Evolutionary conservation across 2,329 filamentous ascomycete species (phyloP).

Genomic region (Colletotrichum siamense): DNA sequence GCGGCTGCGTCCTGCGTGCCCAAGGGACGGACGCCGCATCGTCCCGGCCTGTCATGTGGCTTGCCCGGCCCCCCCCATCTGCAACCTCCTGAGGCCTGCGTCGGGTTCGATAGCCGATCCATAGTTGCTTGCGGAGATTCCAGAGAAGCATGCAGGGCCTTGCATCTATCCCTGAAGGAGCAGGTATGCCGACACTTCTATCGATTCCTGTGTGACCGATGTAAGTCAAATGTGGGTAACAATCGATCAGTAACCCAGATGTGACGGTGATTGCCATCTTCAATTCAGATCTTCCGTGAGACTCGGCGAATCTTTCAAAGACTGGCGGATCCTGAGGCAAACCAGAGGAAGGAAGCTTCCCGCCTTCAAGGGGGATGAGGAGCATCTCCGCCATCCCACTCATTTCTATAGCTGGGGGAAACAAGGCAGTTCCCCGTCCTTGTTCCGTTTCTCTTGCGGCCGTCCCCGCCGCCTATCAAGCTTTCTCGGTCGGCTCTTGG

Average conservation of each 20-base stretch:
- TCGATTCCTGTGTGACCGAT: background rate
- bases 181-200: background rate
- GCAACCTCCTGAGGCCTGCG: background rate
- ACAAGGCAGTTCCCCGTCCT: background rate
- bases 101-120: background rate
- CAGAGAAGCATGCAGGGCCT: background rate
- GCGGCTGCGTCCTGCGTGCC: background rate
- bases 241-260: background rate
- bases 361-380: background rate
- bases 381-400: background rate
- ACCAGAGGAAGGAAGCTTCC: background rate
- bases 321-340: background rate
- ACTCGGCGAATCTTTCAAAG: background rate
- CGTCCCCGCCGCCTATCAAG: background rate
- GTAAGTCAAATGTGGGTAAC: background rate
- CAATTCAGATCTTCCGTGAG: background rate
- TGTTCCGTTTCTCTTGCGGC: background rate
- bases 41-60: background rate
- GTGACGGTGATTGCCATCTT: background rate
- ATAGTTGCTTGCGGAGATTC: background rate
- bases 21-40: background rate
- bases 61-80: background rate
- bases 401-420: background rate
- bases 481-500: slow-evolving; percentile 5
- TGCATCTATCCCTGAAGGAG: background rate